Conservation (phyloP, 2,329 filamentous ascomycete genomes). For the Macrophomina pseudophaseolina region DNA sequence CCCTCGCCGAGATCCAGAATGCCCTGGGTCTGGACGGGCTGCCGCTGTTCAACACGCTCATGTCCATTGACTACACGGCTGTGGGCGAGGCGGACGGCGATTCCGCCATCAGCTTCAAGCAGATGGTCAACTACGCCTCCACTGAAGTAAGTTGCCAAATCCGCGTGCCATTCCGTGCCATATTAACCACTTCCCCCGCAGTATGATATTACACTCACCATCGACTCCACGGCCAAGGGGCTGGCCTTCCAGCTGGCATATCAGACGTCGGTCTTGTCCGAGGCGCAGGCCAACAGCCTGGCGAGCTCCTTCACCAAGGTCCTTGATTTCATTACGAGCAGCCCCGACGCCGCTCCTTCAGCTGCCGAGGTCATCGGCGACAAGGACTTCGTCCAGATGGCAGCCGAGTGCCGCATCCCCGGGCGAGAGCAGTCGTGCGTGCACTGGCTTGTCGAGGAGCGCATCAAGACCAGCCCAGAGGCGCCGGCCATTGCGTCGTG, state of each 20-base stretch:
- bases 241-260: conserved; percentile 2
- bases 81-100: neutral
- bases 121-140: conserved; percentile 1
- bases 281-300: neutral
- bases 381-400: neutral
- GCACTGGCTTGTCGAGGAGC: neutral
- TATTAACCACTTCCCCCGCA: conserved; percentile 33
- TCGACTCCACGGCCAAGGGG: neutral
- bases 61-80: conserved; percentile 39
- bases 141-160: neutral
- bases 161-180: neutral
- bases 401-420: neutral
- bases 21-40: conserved; percentile 43
- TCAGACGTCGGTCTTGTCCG: neutral
- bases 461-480: neutral
- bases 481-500: neutral
- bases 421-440: neutral
- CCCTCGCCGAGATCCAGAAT: conserved; percentile 54
- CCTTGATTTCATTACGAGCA: conserved; percentile 1
- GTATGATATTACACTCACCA: neutral
- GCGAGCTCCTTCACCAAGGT: neutral
- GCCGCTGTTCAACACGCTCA: conserved; percentile 55
- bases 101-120: conserved; percentile 2
- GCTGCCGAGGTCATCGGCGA: neutral
- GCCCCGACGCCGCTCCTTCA: neutral